phyloP scores from a whole-genome alignment of 2,329 filamentous ascomycete species.

The Ceratocystis cacaofunesta region DNA sequence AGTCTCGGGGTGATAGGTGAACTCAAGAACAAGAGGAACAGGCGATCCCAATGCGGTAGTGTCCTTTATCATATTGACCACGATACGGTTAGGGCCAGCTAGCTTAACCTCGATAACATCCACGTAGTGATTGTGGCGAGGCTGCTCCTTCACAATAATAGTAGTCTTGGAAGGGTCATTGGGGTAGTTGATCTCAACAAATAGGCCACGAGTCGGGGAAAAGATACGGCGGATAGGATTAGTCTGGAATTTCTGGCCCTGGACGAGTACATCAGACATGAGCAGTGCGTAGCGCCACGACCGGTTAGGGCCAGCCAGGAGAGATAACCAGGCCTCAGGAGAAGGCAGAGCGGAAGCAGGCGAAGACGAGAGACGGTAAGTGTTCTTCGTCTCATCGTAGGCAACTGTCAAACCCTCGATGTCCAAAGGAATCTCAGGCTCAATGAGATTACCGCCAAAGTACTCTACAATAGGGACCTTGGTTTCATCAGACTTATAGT shows the following conservation, averaged over 20 bases:
- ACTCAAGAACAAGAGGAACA: slow-evolving; percentile 70
- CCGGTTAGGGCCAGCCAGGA: slow-evolving; percentile 70
- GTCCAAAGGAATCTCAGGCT: slow-evolving; percentile 56
- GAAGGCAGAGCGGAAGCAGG: slow-evolving; percentile 61
- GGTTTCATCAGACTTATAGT: slow-evolving; percentile 59
- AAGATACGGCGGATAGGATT: slow-evolving; percentile 92
- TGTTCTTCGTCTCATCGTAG: slow-evolving; percentile 62
- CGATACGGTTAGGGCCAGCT: slow-evolving; percentile 60
- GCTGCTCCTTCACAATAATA: slow-evolving; percentile 77
- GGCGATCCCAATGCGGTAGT: slow-evolving; percentile 72
- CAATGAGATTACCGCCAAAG: slow-evolving; percentile 77
- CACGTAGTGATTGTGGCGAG: slow-evolving; percentile 69
- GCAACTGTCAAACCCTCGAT: slow-evolving; percentile 75
- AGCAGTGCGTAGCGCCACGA: slow-evolving; percentile 95
- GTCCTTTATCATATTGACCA: slow-evolving; percentile 83
- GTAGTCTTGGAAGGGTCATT: slow-evolving; percentile 70
- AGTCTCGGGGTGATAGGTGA: slow-evolving; percentile 86
- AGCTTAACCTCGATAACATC: slow-evolving; percentile 79
- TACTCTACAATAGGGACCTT: slow-evolving; percentile 81
- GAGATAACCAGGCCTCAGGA: slow-evolving; percentile 68
- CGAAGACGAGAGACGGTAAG: slow-evolving; percentile 67
- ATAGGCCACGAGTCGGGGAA: slow-evolving; percentile 68
- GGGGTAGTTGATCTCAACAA: slow-evolving; percentile 74
- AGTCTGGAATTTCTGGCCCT: slow-evolving; percentile 92
- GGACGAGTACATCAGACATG: slow-evolving; percentile 81